These are phyloP conservation scores for Podila clonocystis DNA, from an alignment of 192 early-diverging fungal genomes.

Conservation along the genomic window DNA sequence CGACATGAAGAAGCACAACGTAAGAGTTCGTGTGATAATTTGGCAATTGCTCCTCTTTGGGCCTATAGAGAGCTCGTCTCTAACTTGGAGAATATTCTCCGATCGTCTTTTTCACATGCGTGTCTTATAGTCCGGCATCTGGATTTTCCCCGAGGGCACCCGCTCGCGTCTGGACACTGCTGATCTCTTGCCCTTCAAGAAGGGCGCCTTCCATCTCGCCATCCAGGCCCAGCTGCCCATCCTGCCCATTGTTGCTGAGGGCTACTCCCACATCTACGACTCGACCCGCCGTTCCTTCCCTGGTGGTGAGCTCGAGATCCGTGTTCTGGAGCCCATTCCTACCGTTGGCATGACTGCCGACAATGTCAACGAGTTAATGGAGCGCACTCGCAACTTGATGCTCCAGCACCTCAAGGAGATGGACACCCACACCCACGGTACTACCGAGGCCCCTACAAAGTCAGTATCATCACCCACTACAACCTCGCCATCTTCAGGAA, in stretches of 20 bases:
- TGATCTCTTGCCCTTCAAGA: constrained; percentile 91
- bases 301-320: constrained; percentile 64
- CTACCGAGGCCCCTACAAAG: neutral
- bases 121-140: constrained; percentile 66
- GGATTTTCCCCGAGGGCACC: constrained; percentile 94
- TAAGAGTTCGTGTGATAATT: constrained; percentile 26
- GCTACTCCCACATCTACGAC: constrained; percentile 68
- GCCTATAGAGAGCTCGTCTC: too few species aligned
- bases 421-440: constrained; percentile 10
- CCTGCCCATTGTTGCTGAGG: constrained; percentile 87
- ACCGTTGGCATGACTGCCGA: constrained; percentile 54
- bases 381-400: constrained; percentile 61
- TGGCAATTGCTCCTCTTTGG: neutral
- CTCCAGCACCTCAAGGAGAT: constrained; percentile 61
- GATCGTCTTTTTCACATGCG: neutral
- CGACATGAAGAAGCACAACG: constrained; percentile 77
- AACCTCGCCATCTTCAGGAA: constrained; percentile 3
- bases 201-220: constrained; percentile 96
- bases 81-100: neutral
- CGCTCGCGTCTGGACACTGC: constrained; percentile 78
- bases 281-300: constrained; percentile 59
- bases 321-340: constrained; percentile 64
- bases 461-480: neutral
- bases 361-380: constrained; percentile 59
- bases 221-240: constrained; percentile 89